Evolutionary conservation across 352 stramenopile species (phyloP), one percentile per base, ranked within the genome.

Genomic region (Phytophthora citrophthora): DNA sequence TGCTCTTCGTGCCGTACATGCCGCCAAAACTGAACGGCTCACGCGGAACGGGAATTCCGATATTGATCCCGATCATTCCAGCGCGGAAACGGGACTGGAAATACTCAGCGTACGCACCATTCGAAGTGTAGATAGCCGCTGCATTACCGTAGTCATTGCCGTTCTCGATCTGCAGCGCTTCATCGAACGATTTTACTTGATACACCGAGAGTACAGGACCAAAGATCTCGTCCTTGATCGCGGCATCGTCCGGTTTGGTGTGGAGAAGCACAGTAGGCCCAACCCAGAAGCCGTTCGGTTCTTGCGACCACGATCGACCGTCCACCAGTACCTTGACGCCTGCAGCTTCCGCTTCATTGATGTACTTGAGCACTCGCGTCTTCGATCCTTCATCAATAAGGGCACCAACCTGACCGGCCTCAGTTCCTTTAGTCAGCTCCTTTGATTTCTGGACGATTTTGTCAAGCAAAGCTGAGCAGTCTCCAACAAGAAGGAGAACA

Each of bases 1-100:
- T 99, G 77, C 89, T 98, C 62, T 90, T 88, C 11, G 96, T 99
- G 32, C 96, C 96, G 72, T 98, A 99, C 54, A 99, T 77, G 4
- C 97, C 97, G 43, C 97, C 97, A 72, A 99, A 99, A 29, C 90
- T 96, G 76, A 99, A 99, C 3, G 96, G 96, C 62, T 99, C 95
- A 12, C 95, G 81, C 16, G 96, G 95, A 18, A 98, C 96, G 3
- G 96, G 93, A 38, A 99, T 97, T 24, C 96, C 96, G 65, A 99
- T 95, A 72, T 99, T 99, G 36, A 99, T 85, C 12, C 97, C 97
- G 57, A 99, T 92, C 94, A 98, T 98, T 7, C 79, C 87, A 3
- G 95, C 95, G 16, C 91, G 77, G 70, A 99, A 98, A 16, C 90
- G 83, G 16, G 70, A 81, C 61, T 95, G 81, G 73, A 99, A 99